Percentiles rank a stretch among this genome's conserved stretches.
phyloP scores from a whole-genome alignment of 805 yeast species.

The Myxozyma udenii region DNA sequence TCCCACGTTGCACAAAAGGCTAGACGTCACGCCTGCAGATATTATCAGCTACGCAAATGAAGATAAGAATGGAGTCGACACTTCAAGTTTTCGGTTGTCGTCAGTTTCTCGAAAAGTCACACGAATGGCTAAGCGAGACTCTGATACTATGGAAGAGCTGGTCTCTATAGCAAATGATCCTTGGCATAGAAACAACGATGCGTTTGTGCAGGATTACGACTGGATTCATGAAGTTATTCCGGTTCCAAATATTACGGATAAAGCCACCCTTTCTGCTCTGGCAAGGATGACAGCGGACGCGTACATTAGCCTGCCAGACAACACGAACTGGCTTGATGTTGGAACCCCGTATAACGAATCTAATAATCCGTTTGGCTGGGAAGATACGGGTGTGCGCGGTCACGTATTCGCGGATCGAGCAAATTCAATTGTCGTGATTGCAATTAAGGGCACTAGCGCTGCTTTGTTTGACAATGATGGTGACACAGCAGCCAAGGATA shows the following conservation, averaged over 20 bases:
- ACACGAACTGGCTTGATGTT: constrained; percentile 87
- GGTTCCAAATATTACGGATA: constrained; percentile 75
- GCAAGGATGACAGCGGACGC: constrained; percentile 92
- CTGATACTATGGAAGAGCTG: constrained; percentile 64
- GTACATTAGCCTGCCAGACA: constrained; percentile 71
- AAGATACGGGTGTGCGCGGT: constrained; percentile 79
- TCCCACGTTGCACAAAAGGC: constrained; percentile 21
- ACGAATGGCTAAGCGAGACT: constrained; percentile 49
- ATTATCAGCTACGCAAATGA: constrained; percentile 7
- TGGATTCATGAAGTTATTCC: constrained; percentile 30
- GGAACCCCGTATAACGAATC: constrained; percentile 29
- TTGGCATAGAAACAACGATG: constrained; percentile 1
- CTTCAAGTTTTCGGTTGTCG: constrained; percentile 7
- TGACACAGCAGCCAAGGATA: constrained; percentile 80
- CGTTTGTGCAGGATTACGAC: constrained; percentile 17
- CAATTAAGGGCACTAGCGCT: constrained; percentile 89
- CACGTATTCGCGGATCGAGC: constrained; percentile 72
- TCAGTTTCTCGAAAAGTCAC: constrained; percentile 10
- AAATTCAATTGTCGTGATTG: constrained; percentile 62
- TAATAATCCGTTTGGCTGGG: constrained; percentile 73
- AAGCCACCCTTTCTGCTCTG: constrained; percentile 65
- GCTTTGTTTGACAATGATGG: constrained; percentile 48
- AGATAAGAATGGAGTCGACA: not conserved
- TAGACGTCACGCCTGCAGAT: constrained; percentile 18
- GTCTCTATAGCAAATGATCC: constrained; percentile 49